phyloP scores from a whole-genome alignment of 495 filamentous ascomycete species.

The Neurospora sp. region DNA sequence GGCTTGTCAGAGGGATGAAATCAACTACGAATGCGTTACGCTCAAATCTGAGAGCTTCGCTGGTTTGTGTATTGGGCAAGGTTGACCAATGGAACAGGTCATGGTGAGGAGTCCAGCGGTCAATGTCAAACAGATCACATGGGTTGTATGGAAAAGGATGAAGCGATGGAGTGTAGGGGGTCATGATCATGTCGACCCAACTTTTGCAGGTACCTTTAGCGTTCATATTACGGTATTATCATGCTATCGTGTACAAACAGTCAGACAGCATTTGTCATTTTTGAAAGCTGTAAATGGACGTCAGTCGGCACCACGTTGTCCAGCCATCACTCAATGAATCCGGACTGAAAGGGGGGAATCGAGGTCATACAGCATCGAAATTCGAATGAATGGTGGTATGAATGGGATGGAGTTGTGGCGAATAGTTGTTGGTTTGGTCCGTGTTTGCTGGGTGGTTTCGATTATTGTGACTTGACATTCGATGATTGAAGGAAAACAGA shows the following conservation, averaged over 20 bases:
- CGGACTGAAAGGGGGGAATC: background rate
- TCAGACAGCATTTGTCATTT: background rate
- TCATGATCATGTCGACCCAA: background rate
- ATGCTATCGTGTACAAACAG: background rate
- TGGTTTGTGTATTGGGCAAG: background rate
- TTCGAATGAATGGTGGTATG: background rate
- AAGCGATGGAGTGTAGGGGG: background rate
- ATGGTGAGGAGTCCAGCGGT: background rate
- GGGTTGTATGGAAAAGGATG: background rate
- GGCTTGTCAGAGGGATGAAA: background rate
- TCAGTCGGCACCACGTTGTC: background rate
- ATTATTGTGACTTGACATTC: background rate
- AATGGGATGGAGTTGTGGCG: background rate
- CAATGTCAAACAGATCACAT: background rate
- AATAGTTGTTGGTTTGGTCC: background rate
- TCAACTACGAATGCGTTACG: background rate
- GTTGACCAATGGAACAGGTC: background rate
- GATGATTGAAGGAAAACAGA: background rate
- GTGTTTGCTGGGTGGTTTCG: constrained; percentile 5
- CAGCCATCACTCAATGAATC: background rate
- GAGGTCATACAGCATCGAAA: background rate
- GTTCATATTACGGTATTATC: background rate
- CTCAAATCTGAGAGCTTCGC: background rate
- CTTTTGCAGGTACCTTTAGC: background rate
- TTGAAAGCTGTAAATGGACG: background rate